A percentile compares a stretch with the other conserved stretches of the same genome.
Conservation (phyloP, 176 grass and related monocot species). For the Luzula sylvatica region DNA sequence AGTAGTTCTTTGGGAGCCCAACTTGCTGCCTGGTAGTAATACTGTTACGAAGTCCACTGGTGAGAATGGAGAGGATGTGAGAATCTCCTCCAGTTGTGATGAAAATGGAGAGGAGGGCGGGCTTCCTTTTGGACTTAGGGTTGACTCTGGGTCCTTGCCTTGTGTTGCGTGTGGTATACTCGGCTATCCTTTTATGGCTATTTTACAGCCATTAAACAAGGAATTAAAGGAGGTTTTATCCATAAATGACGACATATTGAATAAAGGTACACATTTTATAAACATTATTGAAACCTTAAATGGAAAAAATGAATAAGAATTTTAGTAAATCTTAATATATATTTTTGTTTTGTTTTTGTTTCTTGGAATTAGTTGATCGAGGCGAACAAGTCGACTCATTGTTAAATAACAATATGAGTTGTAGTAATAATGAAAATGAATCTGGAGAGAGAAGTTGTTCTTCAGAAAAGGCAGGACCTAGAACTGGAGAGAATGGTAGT, state of each 20-base stretch:
- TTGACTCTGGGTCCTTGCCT: constrained; percentile 95
- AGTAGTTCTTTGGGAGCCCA: constrained; percentile 80
- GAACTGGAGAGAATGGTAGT: constrained; percentile 1
- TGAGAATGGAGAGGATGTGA: constrained; percentile 24
- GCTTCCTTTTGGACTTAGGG: constrained; percentile 76
- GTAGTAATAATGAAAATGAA: background rate
- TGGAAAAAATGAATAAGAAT: too few species aligned
- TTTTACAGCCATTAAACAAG: constrained; percentile 75
- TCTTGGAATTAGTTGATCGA: too few species aligned
- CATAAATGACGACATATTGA: constrained; percentile 24
- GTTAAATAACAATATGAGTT: too few species aligned
- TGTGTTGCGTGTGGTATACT: constrained; percentile 99
- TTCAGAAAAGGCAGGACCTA: background rate
- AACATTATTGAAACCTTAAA: background rate
- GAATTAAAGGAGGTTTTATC: constrained; percentile 52
- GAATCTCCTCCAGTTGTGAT: constrained; percentile 11
- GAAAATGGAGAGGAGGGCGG: constrained; percentile 40
- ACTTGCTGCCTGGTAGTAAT: constrained; percentile 48
- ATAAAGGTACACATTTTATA: background rate
- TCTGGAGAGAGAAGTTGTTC: constrained; percentile 11
- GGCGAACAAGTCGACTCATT: too few species aligned
- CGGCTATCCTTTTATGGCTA: constrained; percentile 94
- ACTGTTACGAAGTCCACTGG: constrained; percentile 25
- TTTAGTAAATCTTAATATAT: background rate
- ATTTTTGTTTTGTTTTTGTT: background rate